Base-by-base conservation (phyloP, 169 alveolate genomes). In the Cryptosporidium muris region DNA sequence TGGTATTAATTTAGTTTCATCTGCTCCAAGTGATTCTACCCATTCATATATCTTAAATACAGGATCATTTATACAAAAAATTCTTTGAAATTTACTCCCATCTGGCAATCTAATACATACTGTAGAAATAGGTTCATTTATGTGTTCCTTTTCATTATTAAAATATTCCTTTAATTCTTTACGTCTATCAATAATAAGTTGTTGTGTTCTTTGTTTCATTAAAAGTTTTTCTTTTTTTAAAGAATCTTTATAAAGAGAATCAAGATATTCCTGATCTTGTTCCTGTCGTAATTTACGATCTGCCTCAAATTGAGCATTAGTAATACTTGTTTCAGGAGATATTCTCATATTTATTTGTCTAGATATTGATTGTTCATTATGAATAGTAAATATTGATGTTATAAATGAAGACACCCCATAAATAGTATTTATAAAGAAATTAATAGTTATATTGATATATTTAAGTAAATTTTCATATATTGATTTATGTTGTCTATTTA, bases 21-120 rank as follows among this genome's bases (percentile, higher is more conserved):
- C 82, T 52, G 60, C 42, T 16, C 62, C 82, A 5, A 74, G 67
- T 7, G 82, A 74, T 47, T 74, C 82, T 58, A 74, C 60, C 82
- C 82, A 74, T n/a, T 74, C 49, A n/a, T 54, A 74, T 43, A 74
- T 74, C 45, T 74, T 60, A 36, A 47, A 74, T 8, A 60, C 82
- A 5, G 25, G 16, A 51, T 74, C 82, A 16, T 74, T 64, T 60
- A 58, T 74, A 48, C 43, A 54, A 14, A 74, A 74, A 43, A 58
- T 60, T 14, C 82, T 74, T 12, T 74, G 82, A 25, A 74, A 74
- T 25, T 47, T 74, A 25, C 48, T 74, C 40, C 82, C 82, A 42
- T 56, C 82, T 40, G 48, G 60, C 60, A 58, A 58, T 42, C 49
- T 74, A 6, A 74, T 68, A 11, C 82, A 74, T 12, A 74, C 82